A percentile compares a stretch with the other conserved stretches of the same genome.
Evolutionary conservation across 768 basidiomycete genomes (phyloP).

Genomic region (Chiua virens): DNA sequence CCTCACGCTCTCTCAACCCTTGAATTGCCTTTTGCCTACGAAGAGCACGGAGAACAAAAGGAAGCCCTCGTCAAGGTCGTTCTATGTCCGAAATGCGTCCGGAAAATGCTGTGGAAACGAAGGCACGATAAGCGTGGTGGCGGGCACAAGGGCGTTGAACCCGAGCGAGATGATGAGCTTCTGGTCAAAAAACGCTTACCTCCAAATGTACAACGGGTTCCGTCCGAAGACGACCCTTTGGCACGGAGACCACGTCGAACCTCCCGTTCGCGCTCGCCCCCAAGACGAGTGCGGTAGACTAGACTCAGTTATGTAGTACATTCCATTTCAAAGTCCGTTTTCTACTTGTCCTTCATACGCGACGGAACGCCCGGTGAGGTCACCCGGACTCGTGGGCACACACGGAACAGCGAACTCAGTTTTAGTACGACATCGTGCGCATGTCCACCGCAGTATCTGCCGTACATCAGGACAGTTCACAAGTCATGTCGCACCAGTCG

Average conservation of each 20-base stretch:
- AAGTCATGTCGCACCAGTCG: slow-evolving; percentile 78
- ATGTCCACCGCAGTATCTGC: slow-evolving; percentile 16
- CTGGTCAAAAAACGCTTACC: too few species aligned
- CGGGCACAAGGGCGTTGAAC: not conserved
- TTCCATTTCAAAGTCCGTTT: slow-evolving; percentile 26
- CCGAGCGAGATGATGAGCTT: too few species aligned
- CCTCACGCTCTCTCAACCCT: slow-evolving; percentile 59
- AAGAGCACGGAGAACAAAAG: slow-evolving; percentile 73
- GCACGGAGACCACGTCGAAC: not conserved
- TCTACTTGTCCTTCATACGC: not conserved
- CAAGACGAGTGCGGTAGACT: slow-evolving; percentile 3
- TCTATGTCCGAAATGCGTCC: slow-evolving; percentile 73
- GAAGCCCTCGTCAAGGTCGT: slow-evolving; percentile 90
- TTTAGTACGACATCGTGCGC: too few species aligned
- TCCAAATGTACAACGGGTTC: too few species aligned
- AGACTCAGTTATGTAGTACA: not conserved
- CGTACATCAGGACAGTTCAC: slow-evolving; percentile 58
- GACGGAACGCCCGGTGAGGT: too few species aligned
- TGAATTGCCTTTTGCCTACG: slow-evolving; percentile 89
- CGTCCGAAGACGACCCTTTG: too few species aligned
- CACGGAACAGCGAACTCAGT: too few species aligned
- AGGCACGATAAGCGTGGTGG: slow-evolving; percentile 54
- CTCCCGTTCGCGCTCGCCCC: slow-evolving; percentile 35
- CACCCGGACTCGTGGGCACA: not conserved
- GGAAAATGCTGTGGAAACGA: slow-evolving; percentile 87